Conservation (phyloP, 2,329 filamentous ascomycete genomes). For the Torrubiella hemipterigena region DNA sequence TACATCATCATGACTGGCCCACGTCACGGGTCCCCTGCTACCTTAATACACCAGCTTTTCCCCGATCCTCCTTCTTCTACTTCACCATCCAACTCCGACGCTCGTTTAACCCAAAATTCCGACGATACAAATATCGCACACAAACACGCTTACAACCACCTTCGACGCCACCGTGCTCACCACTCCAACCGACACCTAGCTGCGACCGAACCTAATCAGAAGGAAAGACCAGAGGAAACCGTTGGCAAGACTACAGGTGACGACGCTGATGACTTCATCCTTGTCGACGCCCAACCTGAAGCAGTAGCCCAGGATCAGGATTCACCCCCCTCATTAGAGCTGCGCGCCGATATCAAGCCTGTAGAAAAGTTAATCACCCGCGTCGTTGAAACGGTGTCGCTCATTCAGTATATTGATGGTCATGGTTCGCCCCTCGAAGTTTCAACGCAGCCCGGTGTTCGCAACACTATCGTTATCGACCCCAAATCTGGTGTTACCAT, state of each 20-base stretch:
- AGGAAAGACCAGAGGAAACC: too few relatives aligned
- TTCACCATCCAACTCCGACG: slow-evolving; percentile 13
- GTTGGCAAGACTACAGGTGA: too few relatives aligned
- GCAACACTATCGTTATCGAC: slow-evolving; percentile 25
- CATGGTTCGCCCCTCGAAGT: slow-evolving; percentile 30
- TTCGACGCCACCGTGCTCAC: too few relatives aligned
- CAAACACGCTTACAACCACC: too few relatives aligned
- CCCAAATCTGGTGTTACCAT: slow-evolving; percentile 23
- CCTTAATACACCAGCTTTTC: slow-evolving; percentile 2
- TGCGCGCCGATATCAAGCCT: too few relatives aligned
- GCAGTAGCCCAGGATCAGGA: too few relatives aligned
- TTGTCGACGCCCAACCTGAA: slow-evolving; percentile 6
- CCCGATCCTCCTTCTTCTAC: slow-evolving; percentile 10
- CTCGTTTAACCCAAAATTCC: too few relatives aligned
- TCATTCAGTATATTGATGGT: slow-evolving; percentile 39
- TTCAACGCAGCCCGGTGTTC: slow-evolving; percentile 27
- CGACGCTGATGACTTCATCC: too few relatives aligned
- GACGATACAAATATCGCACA: slow-evolving; percentile 7
- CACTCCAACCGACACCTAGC: too few relatives aligned
- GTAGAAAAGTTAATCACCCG: too few relatives aligned
- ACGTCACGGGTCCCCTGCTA: slow-evolving; percentile 19
- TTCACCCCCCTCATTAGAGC: too few relatives aligned
- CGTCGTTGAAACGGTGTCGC: slow-evolving; percentile 42
- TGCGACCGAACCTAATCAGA: too few relatives aligned
- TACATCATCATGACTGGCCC: slow-evolving; percentile 20